phyloP scores from a whole-genome alignment of 495 filamentous ascomycete species.

The Podospora anserina region DNA sequence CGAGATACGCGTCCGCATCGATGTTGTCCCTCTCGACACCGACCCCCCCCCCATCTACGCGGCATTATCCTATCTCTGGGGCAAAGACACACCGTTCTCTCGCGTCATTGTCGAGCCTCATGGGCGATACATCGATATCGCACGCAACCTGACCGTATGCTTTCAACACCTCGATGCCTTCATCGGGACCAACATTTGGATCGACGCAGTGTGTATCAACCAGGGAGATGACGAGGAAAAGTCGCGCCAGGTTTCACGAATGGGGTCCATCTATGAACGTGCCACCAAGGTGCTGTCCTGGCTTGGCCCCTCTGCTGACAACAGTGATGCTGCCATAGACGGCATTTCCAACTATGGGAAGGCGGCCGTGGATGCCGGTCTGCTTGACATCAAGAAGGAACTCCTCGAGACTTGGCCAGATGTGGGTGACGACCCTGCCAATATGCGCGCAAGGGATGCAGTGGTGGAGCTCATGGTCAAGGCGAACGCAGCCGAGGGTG shows the following conservation, averaged over 20 bases:
- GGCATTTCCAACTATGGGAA: not conserved
- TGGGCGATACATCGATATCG: not conserved
- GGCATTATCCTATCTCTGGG: constrained; percentile 13
- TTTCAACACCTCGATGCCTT: not conserved
- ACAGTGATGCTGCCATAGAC: not conserved
- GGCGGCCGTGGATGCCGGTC: constrained; percentile 4
- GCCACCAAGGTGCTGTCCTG: not conserved
- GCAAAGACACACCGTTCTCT: not conserved
- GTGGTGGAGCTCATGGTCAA: not conserved
- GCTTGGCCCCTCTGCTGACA: not conserved
- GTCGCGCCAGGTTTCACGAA: not conserved
- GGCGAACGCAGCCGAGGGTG: not conserved
- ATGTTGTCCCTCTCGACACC: constrained; percentile 10
- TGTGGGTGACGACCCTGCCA: constrained; percentile 8
- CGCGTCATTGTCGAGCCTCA: not conserved
- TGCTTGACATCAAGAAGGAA: not conserved
- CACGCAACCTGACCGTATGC: not conserved
- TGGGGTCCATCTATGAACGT: not conserved
- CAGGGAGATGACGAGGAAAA: not conserved
- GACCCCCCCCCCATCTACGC: not conserved
- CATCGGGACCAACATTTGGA: not conserved
- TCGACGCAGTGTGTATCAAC: not conserved
- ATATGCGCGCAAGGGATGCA: not conserved
- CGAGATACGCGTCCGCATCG: constrained; percentile 4
- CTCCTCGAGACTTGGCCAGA: constrained; percentile 8